These are phyloP conservation scores for Solanum acaule DNA, from an alignment of 257 asterid genomes.

Conservation along the genomic window DNA sequence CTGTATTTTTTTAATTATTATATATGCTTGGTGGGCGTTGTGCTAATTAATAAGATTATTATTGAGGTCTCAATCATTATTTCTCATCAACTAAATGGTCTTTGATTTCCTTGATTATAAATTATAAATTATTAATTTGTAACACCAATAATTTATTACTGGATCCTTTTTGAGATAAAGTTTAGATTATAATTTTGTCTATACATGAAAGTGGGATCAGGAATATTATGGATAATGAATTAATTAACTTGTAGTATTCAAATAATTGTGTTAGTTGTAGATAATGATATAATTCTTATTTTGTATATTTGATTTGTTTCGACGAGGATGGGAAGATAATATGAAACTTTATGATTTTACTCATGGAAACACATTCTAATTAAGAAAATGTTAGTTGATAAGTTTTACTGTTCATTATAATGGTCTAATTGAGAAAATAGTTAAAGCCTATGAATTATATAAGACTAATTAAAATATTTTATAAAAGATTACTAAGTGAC, in stretches of 20 bases:
- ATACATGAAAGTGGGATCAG: not conserved
- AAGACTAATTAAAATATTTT: not conserved
- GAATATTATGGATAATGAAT: not conserved
- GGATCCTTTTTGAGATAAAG: not conserved
- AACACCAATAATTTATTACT: not conserved
- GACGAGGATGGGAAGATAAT: not conserved
- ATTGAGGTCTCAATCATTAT: not conserved
- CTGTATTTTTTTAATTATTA: not conserved
- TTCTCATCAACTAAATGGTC: not conserved
- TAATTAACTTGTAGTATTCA: not conserved
- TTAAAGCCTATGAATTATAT: accelerated
- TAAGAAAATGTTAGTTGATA: not conserved
- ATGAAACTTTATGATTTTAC: not conserved
- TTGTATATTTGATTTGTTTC: not conserved
- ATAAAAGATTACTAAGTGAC: not conserved
- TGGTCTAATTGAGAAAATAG: too few relatives aligned
- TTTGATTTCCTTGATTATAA: not conserved
- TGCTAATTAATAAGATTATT: not conserved
- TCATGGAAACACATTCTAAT: not conserved
- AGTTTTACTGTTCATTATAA: too few relatives aligned
- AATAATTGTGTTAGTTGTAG: not conserved
- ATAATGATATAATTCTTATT: too few relatives aligned
- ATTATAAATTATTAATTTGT: not conserved
- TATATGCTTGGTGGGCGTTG: not conserved
- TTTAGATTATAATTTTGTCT: not conserved